phyloP scores from a whole-genome alignment of 179 eudicot genomes.

The Patellifolia procumbens region DNA sequence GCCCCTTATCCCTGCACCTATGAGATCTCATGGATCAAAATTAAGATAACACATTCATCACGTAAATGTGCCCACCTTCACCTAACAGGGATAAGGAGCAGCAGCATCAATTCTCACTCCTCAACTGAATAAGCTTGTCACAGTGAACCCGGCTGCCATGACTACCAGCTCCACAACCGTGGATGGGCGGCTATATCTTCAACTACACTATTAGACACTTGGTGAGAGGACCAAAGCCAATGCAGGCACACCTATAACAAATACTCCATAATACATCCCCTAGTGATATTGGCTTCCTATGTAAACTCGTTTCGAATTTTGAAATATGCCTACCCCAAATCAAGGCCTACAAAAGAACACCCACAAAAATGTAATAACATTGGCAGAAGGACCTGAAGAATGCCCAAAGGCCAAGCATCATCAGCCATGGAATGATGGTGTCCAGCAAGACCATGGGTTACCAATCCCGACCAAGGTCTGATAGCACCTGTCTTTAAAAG shows the following conservation, averaged over 20 bases:
- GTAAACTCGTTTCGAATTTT: neutral
- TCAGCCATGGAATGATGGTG: constrained; percentile 7
- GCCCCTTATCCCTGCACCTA: constrained; percentile 84
- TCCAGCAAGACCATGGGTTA: constrained; percentile 1
- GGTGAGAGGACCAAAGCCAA: constrained; percentile 47
- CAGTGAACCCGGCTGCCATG: constrained; percentile 85
- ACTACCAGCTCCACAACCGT: constrained; percentile 72
- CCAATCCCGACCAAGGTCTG: constrained; percentile 1
- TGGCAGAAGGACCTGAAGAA: constrained; percentile 15
- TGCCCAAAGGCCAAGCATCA: constrained; percentile 9
- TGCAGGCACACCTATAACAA: constrained; percentile 30
- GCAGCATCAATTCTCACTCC: constrained; percentile 59
- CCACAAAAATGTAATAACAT: neutral
- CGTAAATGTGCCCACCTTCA: constrained; percentile 58
- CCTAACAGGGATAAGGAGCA: constrained; percentile 99
- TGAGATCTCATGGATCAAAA: constrained; percentile 45
- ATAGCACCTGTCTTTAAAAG: constrained; percentile 11
- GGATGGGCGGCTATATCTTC: constrained; percentile 69
- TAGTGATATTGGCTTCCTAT: constrained; percentile 25
- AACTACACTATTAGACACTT: constrained; percentile 44
- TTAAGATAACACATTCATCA: constrained; percentile 43
- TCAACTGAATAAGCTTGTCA: constrained; percentile 52
- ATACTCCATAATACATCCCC: constrained; percentile 20
- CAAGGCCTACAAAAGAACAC: neutral
- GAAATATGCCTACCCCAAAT: constrained; percentile 10